Base-by-base conservation (phyloP, 441 rosid species). In the Sinapis alba region DNA sequence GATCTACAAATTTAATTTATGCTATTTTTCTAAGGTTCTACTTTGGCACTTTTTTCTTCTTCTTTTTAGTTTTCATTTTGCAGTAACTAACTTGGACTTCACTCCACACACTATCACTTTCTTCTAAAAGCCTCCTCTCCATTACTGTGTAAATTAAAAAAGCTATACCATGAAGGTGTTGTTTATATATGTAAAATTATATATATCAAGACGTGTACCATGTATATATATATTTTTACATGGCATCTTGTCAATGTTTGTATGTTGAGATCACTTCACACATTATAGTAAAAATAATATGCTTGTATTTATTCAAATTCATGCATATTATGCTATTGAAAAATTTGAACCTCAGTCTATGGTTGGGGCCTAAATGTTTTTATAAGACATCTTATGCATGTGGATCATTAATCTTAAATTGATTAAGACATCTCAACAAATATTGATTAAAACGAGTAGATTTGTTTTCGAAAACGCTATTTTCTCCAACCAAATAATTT, bases 21-120 rank as follows among this genome's bases (percentile, higher is more conserved):
- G 75, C 82, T 79, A 75, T 57, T 57, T 79, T 74, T 74, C 28
- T 63, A 69, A 79, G 82, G 57, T 75, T 78, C 67, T 57, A 53
- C 74, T 79, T 79, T 77, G 50, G 51, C 56, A 56, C 57, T 78
- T 65, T 16, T 24, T 23, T 26, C 15, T 43, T 11, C 15, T 82
- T 30, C 28, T 26, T 67, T 69, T 74, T 9, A 47, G 43, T 70
- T 38, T 54, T 15, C 24, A 51, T 69, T 58, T 80, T 75, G 72
- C 28, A 71, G 65, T 47, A 54, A 60, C 73, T 87, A 76, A 78
- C 96, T 90, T 93, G 84, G 83, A 83, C 79, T 75, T 82, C 81
- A 93, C 93, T 86, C 95, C 79, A 85, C 72, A 85, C 76, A 69
- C 28, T 74, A 88, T 87, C 83, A 71, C 82, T 86, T 85, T 77